Base-by-base conservation (phyloP, 495 filamentous ascomycete species). In the Penicillium fimorum region DNA sequence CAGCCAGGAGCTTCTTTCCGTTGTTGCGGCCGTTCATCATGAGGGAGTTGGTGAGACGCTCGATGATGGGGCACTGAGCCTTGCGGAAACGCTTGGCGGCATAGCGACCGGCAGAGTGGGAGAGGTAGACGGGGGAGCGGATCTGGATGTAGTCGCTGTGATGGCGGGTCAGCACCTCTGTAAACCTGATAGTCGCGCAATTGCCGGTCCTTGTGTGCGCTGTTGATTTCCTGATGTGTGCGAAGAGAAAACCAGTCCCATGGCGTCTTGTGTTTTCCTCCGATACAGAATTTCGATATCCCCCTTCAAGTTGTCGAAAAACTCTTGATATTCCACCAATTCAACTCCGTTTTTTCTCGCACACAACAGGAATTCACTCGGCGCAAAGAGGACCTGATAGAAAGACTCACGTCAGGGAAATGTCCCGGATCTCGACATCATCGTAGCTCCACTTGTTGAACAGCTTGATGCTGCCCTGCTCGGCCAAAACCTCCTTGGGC, bases 1-100 rank as follows among this genome's bases (percentile, higher is more conserved):
- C 92, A 73, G 94, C 95, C 91, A 95, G 96, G 63, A 97, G 87
- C 90, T 99, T 99, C 88, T 99, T 99, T 80, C 94, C 94, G 89
- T 96, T 97, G 87, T 99, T 99, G 79, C 94, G 95, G 74, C 94
- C 94, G 85, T 99, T 96, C 95, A 97, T 97, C 94, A 99, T 99
- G 67, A 99, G 86, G 25, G 94, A 97, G 86, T 99, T 99, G 82
- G 95, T 97, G 58, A 99, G 87, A 75, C 94, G 93, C 89, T 99
- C 94, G 69, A 99, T 96, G 85, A 99, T 97, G 65, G 94, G 94
- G 88, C 94, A 97, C 86, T 97, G 92, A 73, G 95, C 92, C 86
- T 99, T 99, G 82, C 94, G 88, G 91, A 99, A 99, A 68, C 94
- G 88, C 89, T 99, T 99, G 78, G 88, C 86, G 74, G 94, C 94